phyloP scores from a whole-genome alignment of 2,329 filamentous ascomycete genomes.

The Diaporthe destruens region DNA sequence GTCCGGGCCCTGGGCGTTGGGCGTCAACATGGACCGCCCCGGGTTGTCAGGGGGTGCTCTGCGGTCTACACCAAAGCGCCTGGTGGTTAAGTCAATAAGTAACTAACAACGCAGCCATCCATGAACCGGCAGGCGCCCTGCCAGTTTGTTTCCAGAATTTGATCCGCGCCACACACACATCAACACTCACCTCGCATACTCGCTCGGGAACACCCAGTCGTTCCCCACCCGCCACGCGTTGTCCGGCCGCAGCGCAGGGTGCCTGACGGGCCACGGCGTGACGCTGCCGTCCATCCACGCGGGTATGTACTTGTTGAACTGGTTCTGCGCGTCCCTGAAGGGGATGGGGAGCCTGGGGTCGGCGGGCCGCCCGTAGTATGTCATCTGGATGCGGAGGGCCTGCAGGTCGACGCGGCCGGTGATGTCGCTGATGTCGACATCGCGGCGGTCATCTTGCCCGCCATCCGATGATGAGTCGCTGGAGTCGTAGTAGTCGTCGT shows the following conservation, averaged over 20 bases:
- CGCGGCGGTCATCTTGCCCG: neutral
- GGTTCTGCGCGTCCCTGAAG: neutral
- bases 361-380: neutral
- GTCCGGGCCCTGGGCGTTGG: neutral
- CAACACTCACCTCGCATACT: slow-evolving; percentile 23
- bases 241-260: slow-evolving; percentile 14
- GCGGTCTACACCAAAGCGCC: neutral
- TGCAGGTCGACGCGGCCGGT: neutral
- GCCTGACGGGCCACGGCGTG: neutral
- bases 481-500: neutral
- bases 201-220: neutral
- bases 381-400: neutral
- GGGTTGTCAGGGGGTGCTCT: neutral
- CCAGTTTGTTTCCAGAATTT: too few species aligned
- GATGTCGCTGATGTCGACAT: neutral
- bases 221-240: neutral
- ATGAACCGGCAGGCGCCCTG: too few species aligned
- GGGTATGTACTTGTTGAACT: neutral
- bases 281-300: neutral
- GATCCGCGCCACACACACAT: too few species aligned
- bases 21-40: slow-evolving; percentile 22
- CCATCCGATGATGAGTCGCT: slow-evolving; percentile 4
- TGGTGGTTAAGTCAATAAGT: neutral
- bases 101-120: too few species aligned
- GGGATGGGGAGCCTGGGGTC: neutral